These are phyloP conservation scores for Puccinia horiana DNA, from an alignment of 1,284 basidiomycete genomes.

Conservation along the genomic window DNA sequence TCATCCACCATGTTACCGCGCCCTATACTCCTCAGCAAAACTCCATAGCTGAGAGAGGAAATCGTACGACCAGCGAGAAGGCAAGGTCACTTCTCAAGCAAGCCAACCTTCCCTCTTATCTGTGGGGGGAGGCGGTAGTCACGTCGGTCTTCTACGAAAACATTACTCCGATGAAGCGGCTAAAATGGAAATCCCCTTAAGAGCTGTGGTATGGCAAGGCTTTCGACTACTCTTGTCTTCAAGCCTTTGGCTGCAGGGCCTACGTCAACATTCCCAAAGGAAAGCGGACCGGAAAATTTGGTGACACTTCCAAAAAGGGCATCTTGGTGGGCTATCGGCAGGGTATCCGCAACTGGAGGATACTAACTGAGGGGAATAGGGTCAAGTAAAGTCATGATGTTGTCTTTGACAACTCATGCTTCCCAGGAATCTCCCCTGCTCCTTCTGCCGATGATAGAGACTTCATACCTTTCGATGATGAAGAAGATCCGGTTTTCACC, in stretches of 20 bases:
- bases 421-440: slow-evolving; percentile 12
- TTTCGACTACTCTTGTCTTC: not conserved
- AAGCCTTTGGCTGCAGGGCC: not conserved
- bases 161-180: slow-evolving; percentile 1
- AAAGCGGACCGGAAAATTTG: not conserved
- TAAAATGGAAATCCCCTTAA: not conserved
- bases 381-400: no score
- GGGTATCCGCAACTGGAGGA: slow-evolving; percentile 6
- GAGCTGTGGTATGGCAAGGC: not conserved
- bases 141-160: slow-evolving; percentile 22
- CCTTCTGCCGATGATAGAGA: not conserved
- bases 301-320: not conserved
- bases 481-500: not conserved
- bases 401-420: not conserved
- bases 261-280: slow-evolving; percentile 22
- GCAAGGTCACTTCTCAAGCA: not conserved
- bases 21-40: slow-evolving; percentile 29
- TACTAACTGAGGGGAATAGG: not conserved
- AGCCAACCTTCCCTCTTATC: not conserved
- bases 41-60: slow-evolving; percentile 20
- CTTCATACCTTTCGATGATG: not conserved
- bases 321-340: slow-evolving; percentile 2
- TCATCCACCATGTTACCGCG: not conserved
- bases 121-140: slow-evolving; percentile 4
- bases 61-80: slow-evolving; percentile 13